Evolutionary conservation across 2,329 filamentous ascomycete species (phyloP).

Genomic region (Trichoderma semiorbis): DNA sequence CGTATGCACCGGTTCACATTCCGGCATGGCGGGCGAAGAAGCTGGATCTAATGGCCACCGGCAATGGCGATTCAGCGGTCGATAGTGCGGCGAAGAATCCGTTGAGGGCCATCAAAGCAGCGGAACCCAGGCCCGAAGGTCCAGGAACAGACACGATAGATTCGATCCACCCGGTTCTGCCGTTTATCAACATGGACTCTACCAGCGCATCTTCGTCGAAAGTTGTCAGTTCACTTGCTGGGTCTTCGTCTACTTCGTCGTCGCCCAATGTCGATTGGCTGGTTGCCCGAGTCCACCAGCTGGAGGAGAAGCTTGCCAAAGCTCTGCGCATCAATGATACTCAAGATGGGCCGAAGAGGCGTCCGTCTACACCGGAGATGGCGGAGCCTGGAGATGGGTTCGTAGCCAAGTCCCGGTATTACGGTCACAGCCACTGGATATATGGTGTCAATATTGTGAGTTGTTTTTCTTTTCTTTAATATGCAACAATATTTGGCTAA

Average conservation of each 20-base stretch:
- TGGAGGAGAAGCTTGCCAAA: conserved; percentile 42
- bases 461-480: neutral
- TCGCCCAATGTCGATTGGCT: conserved; percentile 33
- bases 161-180: neutral
- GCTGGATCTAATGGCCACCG: neutral
- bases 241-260: conserved; percentile 24
- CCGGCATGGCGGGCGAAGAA: conserved; percentile 29
- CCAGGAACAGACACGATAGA: neutral
- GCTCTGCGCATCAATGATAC: conserved; percentile 25
- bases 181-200: neutral
- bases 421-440: conserved; percentile 51
- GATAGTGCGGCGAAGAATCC: neutral
- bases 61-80: neutral
- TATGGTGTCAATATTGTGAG: conserved; percentile 41
- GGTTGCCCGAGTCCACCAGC: conserved; percentile 38
- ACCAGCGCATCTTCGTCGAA: conserved; percentile 23
- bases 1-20: conserved; percentile 43
- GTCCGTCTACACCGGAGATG: conserved; percentile 9
- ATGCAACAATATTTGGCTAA: neutral
- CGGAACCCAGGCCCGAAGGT: neutral
- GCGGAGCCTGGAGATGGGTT: conserved; percentile 30
- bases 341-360: conserved; percentile 15
- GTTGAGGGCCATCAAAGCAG: conserved; percentile 4
- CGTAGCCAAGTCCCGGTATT: conserved; percentile 44
- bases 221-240: conserved; percentile 25